Evolutionary conservation across 768 basidiomycete species (phyloP).

Genomic region (Psilocybe cyanescens): DNA sequence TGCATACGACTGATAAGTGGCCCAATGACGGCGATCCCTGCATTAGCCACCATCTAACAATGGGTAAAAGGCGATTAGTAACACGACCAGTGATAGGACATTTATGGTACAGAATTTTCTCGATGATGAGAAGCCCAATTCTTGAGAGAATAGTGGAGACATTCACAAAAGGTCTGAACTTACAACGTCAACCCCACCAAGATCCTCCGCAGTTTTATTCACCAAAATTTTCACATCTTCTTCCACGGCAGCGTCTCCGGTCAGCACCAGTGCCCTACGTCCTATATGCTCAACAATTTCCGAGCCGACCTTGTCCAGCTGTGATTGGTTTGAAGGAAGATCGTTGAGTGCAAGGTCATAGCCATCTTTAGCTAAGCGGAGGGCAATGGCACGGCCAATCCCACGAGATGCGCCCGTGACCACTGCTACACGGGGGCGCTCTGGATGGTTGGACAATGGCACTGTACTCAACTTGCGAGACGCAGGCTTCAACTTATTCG

Average conservation of each 20-base stretch:
- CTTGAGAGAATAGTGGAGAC: too few relatives aligned
- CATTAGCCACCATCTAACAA: conserved; percentile 49
- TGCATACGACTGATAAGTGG: conserved; percentile 28
- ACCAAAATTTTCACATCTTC: conserved; percentile 45
- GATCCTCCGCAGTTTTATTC: conserved; percentile 25
- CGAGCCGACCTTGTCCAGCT: conserved; percentile 29
- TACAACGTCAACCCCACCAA: conserved; percentile 54
- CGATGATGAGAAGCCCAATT: too few relatives aligned
- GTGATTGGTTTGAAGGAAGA: conserved; percentile 27
- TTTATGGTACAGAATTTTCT: too few relatives aligned
- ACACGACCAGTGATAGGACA: too few relatives aligned
- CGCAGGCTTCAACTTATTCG: background rate
- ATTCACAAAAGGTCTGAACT: conserved; percentile 14
- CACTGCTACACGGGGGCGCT: conserved; percentile 21
- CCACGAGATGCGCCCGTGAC: conserved; percentile 42
- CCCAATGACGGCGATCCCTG: conserved; percentile 31
- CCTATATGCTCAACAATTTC: conserved; percentile 31
- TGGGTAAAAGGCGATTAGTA: background rate
- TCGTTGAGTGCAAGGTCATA: conserved; percentile 51
- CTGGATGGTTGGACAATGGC: background rate
- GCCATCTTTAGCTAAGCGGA: conserved; percentile 49
- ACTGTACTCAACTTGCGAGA: background rate
- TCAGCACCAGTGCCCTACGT: conserved; percentile 15
- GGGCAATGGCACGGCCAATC: conserved; percentile 50
- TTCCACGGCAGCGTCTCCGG: conserved; percentile 46